Conservation (phyloP, 805 yeast genomes). For the Starmerella apis region DNA sequence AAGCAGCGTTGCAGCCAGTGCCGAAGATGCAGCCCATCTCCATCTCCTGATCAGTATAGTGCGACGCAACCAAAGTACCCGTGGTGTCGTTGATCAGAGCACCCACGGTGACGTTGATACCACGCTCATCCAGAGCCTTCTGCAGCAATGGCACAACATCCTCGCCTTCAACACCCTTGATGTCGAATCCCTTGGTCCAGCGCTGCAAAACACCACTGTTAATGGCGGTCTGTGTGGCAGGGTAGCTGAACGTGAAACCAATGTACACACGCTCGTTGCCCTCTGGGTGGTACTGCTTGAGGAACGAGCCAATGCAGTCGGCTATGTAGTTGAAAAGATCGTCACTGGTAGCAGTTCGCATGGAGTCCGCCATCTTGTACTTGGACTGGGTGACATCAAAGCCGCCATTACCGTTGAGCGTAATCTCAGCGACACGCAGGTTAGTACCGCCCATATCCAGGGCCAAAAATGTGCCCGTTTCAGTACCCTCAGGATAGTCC, state of each 20-base stretch:
- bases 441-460: conserved; percentile 97
- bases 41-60: conserved; percentile 78
- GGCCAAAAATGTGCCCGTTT: conserved; percentile 80
- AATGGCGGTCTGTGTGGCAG: conserved; percentile 62
- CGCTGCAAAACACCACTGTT: conserved; percentile 80
- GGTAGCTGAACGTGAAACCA: conserved; percentile 93
- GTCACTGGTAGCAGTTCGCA: conserved; percentile 68
- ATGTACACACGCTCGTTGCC: conserved; percentile 50
- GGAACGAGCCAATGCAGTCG: conserved; percentile 59
- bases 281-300: conserved; percentile 59
- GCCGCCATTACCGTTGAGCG: conserved; percentile 68
- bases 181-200: conserved; percentile 98
- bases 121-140: conserved; percentile 50
- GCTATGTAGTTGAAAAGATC: conserved; percentile 83
- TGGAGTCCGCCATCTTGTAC: conserved; percentile 61
- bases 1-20: conserved; percentile 96
- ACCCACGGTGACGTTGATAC: conserved; percentile 73
- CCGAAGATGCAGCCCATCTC: conserved; percentile 95
- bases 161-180: conserved; percentile 83
- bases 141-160: conserved; percentile 91
- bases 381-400: conserved; percentile 83
- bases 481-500: conserved; percentile 86
- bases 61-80: conserved; percentile 92
- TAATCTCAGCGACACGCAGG: conserved; percentile 81
- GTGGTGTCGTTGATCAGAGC: conserved; percentile 95